Evolutionary conservation across 1,139 yeast species (phyloP).

Genomic region (Yamadazyma spencermartinsiae): DNA sequence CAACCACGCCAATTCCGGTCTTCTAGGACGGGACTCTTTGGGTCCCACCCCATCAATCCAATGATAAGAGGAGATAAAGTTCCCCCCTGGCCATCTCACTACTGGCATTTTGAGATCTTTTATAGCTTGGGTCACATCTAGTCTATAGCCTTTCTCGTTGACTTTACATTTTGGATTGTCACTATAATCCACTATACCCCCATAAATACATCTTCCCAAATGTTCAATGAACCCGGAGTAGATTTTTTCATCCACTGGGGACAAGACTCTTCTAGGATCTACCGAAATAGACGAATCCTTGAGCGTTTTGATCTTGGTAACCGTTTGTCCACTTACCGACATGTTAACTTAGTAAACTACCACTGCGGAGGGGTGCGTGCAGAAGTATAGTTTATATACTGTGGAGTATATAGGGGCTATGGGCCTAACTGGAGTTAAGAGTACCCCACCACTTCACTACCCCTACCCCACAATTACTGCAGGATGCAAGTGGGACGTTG

Average conservation of each 20-base stretch:
- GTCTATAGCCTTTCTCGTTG: constrained; percentile 25
- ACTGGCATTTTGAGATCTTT: constrained; percentile 30
- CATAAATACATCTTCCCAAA: constrained; percentile 33
- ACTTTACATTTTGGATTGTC: constrained; percentile 18
- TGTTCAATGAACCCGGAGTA: constrained; percentile 34
- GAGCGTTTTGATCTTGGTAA: constrained; percentile 10
- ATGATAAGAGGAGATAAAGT: constrained; percentile 31
- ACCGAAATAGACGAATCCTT: constrained; percentile 11
- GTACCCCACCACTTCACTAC: no score
- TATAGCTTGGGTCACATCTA: constrained; percentile 28
- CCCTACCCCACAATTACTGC: no score
- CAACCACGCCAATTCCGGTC: constrained; percentile 34
- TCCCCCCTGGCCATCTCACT: constrained; percentile 36
- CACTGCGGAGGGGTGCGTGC: not conserved
- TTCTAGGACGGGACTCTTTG: constrained; percentile 23
- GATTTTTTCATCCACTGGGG: constrained; percentile 24
- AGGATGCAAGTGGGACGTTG: no score
- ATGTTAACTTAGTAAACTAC: constrained; percentile 3
- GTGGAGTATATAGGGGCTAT: not conserved
- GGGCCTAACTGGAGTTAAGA: no score
- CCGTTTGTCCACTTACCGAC: constrained; percentile 15
- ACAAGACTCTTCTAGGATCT: constrained; percentile 13
- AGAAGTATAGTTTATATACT: not conserved
- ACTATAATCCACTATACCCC: constrained; percentile 30
- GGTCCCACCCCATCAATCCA: constrained; percentile 37